Percentiles rank a stretch among this genome's conserved stretches.
Conservation (phyloP, 805 yeast species). For the Metschnikowia lachancei region DNA sequence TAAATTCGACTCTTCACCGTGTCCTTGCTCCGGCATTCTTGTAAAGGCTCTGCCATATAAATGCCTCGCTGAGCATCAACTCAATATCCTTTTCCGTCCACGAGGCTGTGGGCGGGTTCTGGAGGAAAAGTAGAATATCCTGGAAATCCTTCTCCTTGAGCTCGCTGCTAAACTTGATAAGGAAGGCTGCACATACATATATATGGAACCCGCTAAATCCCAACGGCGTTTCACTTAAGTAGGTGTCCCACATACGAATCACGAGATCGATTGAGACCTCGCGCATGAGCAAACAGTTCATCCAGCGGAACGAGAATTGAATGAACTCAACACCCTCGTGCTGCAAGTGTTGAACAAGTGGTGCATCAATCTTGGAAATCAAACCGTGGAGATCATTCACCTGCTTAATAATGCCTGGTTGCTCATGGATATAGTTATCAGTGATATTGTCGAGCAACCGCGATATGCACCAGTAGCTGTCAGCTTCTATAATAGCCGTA, state of each 20-base stretch:
- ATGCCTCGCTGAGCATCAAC: slow-evolving; percentile 90
- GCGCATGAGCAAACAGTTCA: slow-evolving; percentile 96
- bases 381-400: slow-evolving; percentile 76
- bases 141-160: slow-evolving; percentile 87
- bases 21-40: slow-evolving; percentile 89
- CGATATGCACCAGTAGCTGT: slow-evolving; percentile 94
- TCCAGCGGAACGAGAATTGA: slow-evolving; percentile 97
- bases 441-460: slow-evolving; percentile 90
- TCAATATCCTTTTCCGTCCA: slow-evolving; percentile 93
- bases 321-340: slow-evolving; percentile 87
- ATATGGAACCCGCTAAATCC: slow-evolving; percentile 93
- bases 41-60: slow-evolving; percentile 91
- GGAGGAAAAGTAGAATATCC: slow-evolving; percentile 87
- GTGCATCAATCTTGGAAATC: slow-evolving; percentile 75
- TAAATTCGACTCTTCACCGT: no score
- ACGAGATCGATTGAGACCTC: slow-evolving; percentile 77
- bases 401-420: slow-evolving; percentile 94
- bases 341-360: slow-evolving; percentile 70
- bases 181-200: slow-evolving; percentile 95
- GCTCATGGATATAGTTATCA: slow-evolving; percentile 96
- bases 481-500: slow-evolving; percentile 79
- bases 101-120: slow-evolving; percentile 78
- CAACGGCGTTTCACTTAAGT: slow-evolving; percentile 66
- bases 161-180: slow-evolving; percentile 80
- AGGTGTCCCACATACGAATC: slow-evolving; percentile 97